These are phyloP conservation scores for Hypseocharis bilobata DNA, from an alignment of 441 rosid species.

Conservation along the genomic window DNA sequence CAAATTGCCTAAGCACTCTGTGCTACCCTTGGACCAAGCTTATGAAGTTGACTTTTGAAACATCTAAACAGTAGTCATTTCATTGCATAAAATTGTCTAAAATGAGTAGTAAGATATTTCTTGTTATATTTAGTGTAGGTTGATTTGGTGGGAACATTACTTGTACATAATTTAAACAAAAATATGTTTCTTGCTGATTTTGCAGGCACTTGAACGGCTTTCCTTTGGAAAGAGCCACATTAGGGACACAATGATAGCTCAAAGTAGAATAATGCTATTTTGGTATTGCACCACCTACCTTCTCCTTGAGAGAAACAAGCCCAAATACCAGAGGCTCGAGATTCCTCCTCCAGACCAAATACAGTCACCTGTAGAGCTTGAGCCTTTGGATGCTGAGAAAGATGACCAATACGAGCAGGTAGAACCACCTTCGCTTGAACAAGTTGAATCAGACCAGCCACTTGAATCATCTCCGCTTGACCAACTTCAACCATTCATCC, in stretches of 20 bases:
- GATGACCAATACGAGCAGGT: slow-evolving; percentile 22
- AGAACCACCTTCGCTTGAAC: slow-evolving; percentile 26
- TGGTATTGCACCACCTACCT: slow-evolving; percentile 80
- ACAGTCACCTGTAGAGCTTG: slow-evolving; percentile 31
- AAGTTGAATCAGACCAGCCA: slow-evolving; percentile 33
- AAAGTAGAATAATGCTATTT: slow-evolving; percentile 63
- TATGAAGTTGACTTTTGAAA: neutral
- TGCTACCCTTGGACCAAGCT: too few species aligned
- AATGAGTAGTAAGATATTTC: neutral
- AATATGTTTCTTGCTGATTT: slow-evolving; percentile 5
- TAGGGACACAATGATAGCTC: slow-evolving; percentile 59
- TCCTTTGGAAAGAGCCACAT: slow-evolving; percentile 69
- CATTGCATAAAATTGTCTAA: too few species aligned
- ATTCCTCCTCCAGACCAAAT: slow-evolving; percentile 29
- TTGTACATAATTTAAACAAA: neutral
- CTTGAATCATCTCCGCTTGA: slow-evolving; percentile 34
- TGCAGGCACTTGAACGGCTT: slow-evolving; percentile 75
- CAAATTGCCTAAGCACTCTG: neutral
- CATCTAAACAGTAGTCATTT: neutral
- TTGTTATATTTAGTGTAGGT: neutral
- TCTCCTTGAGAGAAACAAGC: slow-evolving; percentile 74
- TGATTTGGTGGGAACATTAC: neutral
- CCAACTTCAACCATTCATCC: slow-evolving; percentile 56
- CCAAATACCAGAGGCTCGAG: slow-evolving; percentile 73
- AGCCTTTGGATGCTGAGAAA: slow-evolving; percentile 34